Evolutionary conservation across 1,284 basidiomycete genomes (phyloP).

Genomic region (Trichosporon ovoides): DNA sequence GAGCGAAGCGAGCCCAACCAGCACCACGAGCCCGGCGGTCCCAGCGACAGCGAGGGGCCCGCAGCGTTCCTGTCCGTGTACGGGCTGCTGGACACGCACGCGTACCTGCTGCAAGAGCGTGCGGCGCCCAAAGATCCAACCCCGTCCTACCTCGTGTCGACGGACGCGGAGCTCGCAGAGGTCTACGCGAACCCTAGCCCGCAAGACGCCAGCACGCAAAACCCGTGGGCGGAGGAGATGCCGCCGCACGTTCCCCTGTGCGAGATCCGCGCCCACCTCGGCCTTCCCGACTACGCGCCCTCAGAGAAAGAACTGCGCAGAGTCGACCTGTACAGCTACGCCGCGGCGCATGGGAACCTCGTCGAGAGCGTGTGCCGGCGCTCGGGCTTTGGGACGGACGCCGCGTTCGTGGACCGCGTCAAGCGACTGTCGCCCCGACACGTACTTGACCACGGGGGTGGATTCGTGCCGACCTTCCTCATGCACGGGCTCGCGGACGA

Average conservation of each 20-base stretch:
- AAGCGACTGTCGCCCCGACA: slow-evolving; percentile 16
- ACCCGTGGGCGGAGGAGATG: slow-evolving; percentile 16
- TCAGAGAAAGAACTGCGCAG: neutral
- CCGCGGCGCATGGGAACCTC: slow-evolving; percentile 11
- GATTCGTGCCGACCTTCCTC: slow-evolving; percentile 30
- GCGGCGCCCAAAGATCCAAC: neutral
- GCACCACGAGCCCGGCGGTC: neutral
- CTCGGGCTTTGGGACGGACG: slow-evolving; percentile 13
- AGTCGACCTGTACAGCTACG: slow-evolving; percentile 15
- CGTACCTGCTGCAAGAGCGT: slow-evolving; percentile 10
- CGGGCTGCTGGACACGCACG: slow-evolving; percentile 12
- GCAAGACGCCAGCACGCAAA: slow-evolving; percentile 2
- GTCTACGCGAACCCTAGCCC: neutral
- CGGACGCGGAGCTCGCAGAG: neutral
- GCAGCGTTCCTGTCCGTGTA: slow-evolving; percentile 13
- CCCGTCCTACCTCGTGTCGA: slow-evolving; percentile 2
- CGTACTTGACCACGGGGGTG: slow-evolving; percentile 8
- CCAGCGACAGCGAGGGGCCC: neutral
- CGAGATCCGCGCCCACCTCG: slow-evolving; percentile 7
- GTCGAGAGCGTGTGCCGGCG: slow-evolving; percentile 19
- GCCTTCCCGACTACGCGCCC: slow-evolving; percentile 12
- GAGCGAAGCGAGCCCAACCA: neutral
- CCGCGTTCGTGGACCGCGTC: slow-evolving; percentile 13
- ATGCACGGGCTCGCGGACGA: slow-evolving; percentile 28
- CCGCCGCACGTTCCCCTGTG: slow-evolving; percentile 13